Evolutionary conservation across 352 stramenopile genomes (phyloP).

Genomic region (Globisporangium cystogenes): DNA sequence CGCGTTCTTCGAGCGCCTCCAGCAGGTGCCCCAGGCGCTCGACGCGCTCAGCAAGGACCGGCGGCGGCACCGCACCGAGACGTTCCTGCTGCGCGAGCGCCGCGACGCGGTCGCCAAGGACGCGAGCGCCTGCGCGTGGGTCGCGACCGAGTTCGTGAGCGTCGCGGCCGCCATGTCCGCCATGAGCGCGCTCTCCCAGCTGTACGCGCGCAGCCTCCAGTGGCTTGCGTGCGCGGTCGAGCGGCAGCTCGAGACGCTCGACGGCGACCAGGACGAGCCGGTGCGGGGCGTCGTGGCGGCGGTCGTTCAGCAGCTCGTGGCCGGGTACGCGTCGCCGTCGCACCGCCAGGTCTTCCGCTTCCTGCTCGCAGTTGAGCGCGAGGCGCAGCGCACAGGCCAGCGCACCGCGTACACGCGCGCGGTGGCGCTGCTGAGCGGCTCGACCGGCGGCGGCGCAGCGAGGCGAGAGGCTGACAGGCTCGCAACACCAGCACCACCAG

Average conservation of each 20-base stretch:
- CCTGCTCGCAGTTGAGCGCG: conserved; percentile 11
- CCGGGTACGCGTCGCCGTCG: conserved; percentile 20
- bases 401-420: conserved; percentile 2
- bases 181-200: conserved; percentile 17
- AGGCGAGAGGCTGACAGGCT: too few species aligned
- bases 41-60: conserved; percentile 1
- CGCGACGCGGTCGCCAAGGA: neutral
- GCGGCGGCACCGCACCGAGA: conserved; percentile 5
- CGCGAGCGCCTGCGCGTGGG: neutral
- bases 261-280: neutral
- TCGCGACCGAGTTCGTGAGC: conserved; percentile 9
- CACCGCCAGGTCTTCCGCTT: conserved; percentile 25
- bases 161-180: conserved; percentile 16
- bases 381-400: conserved; percentile 6
- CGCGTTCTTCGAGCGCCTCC: conserved; percentile 7
- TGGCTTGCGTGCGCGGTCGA: conserved; percentile 21
- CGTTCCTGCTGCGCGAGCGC: conserved; percentile 7
- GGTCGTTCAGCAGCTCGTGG: conserved; percentile 1
- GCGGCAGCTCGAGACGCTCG: conserved; percentile 4
- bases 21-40: neutral
- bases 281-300: neutral
- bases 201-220: conserved; percentile 23
- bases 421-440: conserved; percentile 2
- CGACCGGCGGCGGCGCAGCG: neutral
- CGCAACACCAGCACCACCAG: too few species aligned